Percentiles rank a stretch among this genome's conserved stretches.
Conservation (phyloP, 2,329 filamentous ascomycete genomes). For the Botrytis byssoidea region DNA sequence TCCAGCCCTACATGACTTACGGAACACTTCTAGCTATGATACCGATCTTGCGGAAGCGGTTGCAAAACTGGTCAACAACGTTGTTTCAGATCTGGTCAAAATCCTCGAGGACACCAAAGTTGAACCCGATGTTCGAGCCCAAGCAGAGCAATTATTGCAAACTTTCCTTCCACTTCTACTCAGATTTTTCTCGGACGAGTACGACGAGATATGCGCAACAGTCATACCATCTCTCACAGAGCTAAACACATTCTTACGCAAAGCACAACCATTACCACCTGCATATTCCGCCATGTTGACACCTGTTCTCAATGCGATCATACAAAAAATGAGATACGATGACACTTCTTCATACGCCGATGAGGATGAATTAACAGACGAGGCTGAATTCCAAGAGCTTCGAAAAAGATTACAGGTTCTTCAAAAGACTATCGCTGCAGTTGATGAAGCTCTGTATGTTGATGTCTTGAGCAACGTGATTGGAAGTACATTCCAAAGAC, state of each 20-base stretch:
- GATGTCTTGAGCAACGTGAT: slow-evolving; percentile 85
- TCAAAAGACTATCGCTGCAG: slow-evolving; percentile 87
- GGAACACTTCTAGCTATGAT: slow-evolving; percentile 84
- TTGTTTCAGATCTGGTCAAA: slow-evolving; percentile 81
- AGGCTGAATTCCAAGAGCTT: slow-evolving; percentile 95
- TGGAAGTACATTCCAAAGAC: slow-evolving; percentile 78
- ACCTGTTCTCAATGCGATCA: slow-evolving; percentile 86
- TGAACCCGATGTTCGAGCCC: slow-evolving; percentile 63
- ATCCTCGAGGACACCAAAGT: slow-evolving; percentile 69
- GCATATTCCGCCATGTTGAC: slow-evolving; percentile 81
- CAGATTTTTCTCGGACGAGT: slow-evolving; percentile 95
- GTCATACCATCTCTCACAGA: slow-evolving; percentile 93
- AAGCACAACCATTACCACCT: slow-evolving; percentile 68
- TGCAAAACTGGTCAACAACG: slow-evolving; percentile 91
- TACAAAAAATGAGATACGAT: slow-evolving; percentile 96
- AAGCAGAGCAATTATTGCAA: slow-evolving; percentile 78
- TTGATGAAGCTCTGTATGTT: slow-evolving; percentile 85
- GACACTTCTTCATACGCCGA: slow-evolving; percentile 92
- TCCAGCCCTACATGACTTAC: slow-evolving; percentile 73
- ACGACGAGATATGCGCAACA: slow-evolving; percentile 95
- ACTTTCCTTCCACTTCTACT: slow-evolving; percentile 83
- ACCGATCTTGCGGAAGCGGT: slow-evolving; percentile 93
- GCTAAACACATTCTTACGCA: slow-evolving; percentile 85
- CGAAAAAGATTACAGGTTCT: slow-evolving; percentile 85
- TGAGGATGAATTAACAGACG: slow-evolving; percentile 91